Evolutionary conservation across 2,329 filamentous ascomycete species (phyloP).

Genomic region (Paramyrothecium roridum): DNA sequence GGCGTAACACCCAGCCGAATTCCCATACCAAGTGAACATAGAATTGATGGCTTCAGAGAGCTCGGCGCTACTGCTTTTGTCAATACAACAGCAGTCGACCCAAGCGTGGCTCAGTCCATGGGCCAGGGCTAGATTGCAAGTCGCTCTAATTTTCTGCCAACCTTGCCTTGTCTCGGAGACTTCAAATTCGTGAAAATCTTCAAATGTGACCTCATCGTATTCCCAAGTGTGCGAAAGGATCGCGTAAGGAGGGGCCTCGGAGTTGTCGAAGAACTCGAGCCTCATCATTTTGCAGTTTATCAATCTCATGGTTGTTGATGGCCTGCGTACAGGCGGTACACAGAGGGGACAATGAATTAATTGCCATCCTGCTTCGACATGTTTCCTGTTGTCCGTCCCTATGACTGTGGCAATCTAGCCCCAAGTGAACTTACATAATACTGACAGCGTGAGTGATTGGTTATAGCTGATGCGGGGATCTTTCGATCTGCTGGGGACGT

Average conservation of each 20-base stretch:
- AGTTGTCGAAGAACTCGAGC: background rate
- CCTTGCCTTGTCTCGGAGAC: background rate
- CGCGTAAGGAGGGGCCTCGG: background rate
- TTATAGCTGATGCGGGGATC: no score
- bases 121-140: background rate
- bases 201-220: background rate
- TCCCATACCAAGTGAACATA: background rate
- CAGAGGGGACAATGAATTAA: no score
- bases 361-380: no score
- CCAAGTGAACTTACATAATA: no score
- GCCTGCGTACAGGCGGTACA: background rate
- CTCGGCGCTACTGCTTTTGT: background rate
- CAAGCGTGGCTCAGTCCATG: background rate
- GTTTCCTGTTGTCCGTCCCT: no score
- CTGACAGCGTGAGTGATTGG: no score
- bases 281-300: background rate
- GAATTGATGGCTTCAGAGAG: constrained; percentile 1
- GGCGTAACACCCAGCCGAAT: background rate
- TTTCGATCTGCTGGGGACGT: no score
- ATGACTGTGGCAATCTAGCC: no score
- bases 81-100: background rate
- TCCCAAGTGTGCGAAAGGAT: constrained; percentile 1
- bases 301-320: background rate
- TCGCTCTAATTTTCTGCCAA: background rate
- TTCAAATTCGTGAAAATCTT: background rate